Conservation (phyloP, 192 early-diverging fungal species). For the Coemansia sp. region DNA sequence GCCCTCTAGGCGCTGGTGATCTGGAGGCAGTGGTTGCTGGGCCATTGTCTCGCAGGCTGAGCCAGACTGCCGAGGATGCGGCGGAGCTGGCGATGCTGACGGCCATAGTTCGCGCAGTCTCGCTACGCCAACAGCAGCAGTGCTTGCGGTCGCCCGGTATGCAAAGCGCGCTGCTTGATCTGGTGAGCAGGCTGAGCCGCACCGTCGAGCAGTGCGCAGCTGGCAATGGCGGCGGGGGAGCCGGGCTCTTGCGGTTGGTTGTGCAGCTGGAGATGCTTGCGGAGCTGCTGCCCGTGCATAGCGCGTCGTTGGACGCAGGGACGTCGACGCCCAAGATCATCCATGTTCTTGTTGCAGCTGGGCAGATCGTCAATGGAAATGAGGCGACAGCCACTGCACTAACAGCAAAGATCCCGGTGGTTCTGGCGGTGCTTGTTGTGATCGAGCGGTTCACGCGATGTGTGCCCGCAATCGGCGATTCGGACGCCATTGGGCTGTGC, state of each 20-base stretch:
- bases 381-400: not conserved
- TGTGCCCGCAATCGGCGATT: conserved; percentile 14
- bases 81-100: not conserved
- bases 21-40: conserved; percentile 29
- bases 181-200: conserved; percentile 3
- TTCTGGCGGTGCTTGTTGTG: conserved; percentile 17
- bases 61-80: not conserved
- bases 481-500: conserved; percentile 18
- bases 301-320: conserved; percentile 19
- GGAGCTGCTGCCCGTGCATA: conserved; percentile 32
- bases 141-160: conserved; percentile 36
- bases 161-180: conserved; percentile 34
- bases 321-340: conserved; percentile 22
- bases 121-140: conserved; percentile 15
- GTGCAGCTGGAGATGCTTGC: conserved; percentile 37
- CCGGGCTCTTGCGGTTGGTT: conserved; percentile 1
- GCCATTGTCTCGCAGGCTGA: conserved; percentile 23
- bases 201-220: not conserved
- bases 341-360: conserved; percentile 4
- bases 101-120: conserved; percentile 19
- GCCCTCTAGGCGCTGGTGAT: conserved; percentile 11
- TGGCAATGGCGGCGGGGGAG: not conserved
- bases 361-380: not conserved
- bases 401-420: conserved; percentile 2
- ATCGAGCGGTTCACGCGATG: conserved; percentile 25